These are phyloP conservation scores for Neurospora sp. DNA, from an alignment of 495 filamentous ascomycete genomes.

Conservation along the genomic window DNA sequence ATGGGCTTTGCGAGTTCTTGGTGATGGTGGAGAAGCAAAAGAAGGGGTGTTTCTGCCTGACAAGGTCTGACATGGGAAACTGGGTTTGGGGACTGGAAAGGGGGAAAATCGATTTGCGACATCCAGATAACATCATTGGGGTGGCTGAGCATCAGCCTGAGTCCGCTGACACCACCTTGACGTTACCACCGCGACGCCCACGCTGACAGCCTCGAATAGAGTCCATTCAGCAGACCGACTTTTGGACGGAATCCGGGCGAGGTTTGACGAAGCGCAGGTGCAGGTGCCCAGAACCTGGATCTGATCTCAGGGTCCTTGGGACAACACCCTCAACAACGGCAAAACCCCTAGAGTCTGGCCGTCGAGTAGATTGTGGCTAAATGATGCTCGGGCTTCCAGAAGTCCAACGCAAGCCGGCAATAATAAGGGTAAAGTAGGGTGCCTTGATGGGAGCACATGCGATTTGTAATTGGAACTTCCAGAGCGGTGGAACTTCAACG, in stretches of 20 bases:
- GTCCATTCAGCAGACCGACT: neutral
- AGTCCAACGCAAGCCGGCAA: conserved; percentile 12
- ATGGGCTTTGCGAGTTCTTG: neutral
- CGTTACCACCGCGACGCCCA: neutral
- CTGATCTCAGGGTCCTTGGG: neutral
- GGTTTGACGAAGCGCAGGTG: neutral
- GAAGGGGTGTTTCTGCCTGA: neutral
- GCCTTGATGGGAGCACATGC: neutral
- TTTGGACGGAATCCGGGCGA: neutral
- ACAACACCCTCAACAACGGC: neutral
- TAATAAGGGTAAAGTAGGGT: conserved; percentile 14
- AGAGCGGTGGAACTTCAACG: neutral
- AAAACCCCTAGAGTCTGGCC: neutral
- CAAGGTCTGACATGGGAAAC: neutral
- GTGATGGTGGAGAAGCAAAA: neutral
- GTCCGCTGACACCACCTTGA: neutral
- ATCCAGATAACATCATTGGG: neutral
- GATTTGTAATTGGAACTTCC: neutral
- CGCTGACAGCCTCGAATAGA: neutral
- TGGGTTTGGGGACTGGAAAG: neutral
- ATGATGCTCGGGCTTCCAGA: conserved; percentile 16
- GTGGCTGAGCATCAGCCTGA: neutral
- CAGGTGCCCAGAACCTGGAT: neutral
- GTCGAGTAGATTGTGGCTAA: conserved; percentile 14
- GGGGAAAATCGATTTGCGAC: neutral